Base-by-base conservation (phyloP, 169 alveolate genomes). In the Plasmodium inui region DNA sequence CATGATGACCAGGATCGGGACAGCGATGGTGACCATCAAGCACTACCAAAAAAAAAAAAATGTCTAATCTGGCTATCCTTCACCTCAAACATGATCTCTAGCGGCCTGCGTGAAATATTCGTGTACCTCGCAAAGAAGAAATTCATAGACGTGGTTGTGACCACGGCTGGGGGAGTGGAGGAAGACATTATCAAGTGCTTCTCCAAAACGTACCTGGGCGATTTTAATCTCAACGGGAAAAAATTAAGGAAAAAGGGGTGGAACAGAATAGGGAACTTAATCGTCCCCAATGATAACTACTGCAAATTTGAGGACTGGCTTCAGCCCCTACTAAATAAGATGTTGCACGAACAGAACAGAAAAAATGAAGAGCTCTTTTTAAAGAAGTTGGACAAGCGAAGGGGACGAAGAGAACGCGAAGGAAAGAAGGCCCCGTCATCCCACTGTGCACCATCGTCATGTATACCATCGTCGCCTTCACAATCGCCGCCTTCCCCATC, bases 101-200 rank as follows among this genome's bases (percentile, higher is more conserved):
- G 99, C 84, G 99, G 99, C 10, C 96, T 98, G 94, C 95, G 99
- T 67, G 99, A 99, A 72, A 96, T 98, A 14, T 98, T 99, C 76
- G 98, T 98, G 19, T 97, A 96, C 95, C 92, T 98, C 86, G 99
- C 98, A 78, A 97, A 99, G 95, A 99, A 99, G 95, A 98, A 97
- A 82, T 98, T 98, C 97, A 96, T 98, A 19, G 99, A 98, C 91
- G 98, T 97, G 5, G 97, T 99, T 46, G 99, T 98, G 9, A 98
- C 99, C 5, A 98, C 99, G 6, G 99, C 99, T 26, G 99, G 99
- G 1, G 99, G 99, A 2, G 98, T 99, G 57, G 99, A 99, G 96
- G 99, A 99, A 97, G 99, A 99, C 96, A 95, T 98, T 82, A 99
- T 99, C 92, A 99, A 99, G 93, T 98, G 99, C 94, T 96, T 99